These are phyloP conservation scores for Xerocomus minutiporus DNA, from an alignment of 1,284 basidiomycete genomes.

Conservation along the genomic window DNA sequence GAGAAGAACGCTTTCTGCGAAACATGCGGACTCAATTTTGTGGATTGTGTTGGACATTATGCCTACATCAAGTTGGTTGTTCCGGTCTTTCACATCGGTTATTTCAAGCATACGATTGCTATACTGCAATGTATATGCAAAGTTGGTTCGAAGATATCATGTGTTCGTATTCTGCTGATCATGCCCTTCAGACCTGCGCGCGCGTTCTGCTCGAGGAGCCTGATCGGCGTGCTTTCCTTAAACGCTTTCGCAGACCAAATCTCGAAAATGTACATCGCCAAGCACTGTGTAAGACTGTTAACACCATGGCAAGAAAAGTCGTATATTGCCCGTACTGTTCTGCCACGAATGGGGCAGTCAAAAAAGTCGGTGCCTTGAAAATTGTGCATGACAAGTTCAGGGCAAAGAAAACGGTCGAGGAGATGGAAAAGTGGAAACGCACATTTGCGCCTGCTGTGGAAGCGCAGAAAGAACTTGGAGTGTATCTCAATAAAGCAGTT, in stretches of 20 bases:
- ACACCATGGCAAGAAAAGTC: slow-evolving; percentile 83
- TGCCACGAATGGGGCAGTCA: slow-evolving; percentile 92
- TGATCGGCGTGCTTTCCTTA: slow-evolving; percentile 81
- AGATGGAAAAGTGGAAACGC: slow-evolving; percentile 84
- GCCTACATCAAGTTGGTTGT: slow-evolving; percentile 95
- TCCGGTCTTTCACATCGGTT: slow-evolving; percentile 97
- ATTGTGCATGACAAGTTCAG: slow-evolving; percentile 98
- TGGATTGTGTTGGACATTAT: slow-evolving; percentile 97
- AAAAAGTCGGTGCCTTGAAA: slow-evolving; percentile 92
- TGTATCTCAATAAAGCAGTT: slow-evolving; percentile 85
- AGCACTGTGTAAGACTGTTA: slow-evolving; percentile 84
- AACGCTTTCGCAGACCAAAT: slow-evolving; percentile 84
- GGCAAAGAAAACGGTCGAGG: slow-evolving; percentile 89
- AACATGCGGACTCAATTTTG: slow-evolving; percentile 89
- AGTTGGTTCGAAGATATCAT: slow-evolving; percentile 41
- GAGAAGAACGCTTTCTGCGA: slow-evolving; percentile 92
- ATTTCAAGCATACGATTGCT: slow-evolving; percentile 92
- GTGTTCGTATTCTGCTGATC: slow-evolving; percentile 3
- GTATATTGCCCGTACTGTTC: slow-evolving; percentile 93
- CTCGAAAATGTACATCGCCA: slow-evolving; percentile 94
- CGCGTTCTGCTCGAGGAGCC: slow-evolving; percentile 89
- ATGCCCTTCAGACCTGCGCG: slow-evolving; percentile 73
- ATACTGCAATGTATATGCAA: slow-evolving; percentile 97
- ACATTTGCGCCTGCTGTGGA: slow-evolving; percentile 83
- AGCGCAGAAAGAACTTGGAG: slow-evolving; percentile 81